Conservation (phyloP, 176 grass and related monocot genomes). For the Cenchrus americanus region DNA sequence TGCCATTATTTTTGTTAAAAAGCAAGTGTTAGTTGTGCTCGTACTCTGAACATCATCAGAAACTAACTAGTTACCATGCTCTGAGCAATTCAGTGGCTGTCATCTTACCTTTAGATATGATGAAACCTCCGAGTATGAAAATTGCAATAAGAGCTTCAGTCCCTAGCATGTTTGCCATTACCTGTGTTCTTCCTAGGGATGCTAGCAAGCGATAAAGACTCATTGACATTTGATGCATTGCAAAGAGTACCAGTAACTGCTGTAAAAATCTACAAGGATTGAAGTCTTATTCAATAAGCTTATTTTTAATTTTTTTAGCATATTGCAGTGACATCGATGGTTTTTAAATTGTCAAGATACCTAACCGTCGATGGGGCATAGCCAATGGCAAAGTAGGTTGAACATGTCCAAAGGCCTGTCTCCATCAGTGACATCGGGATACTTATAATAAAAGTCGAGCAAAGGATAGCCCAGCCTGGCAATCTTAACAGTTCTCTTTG, state of each 20-base stretch:
- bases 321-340: conserved; percentile 12
- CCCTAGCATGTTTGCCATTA: conserved; percentile 71
- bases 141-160: conserved; percentile 64
- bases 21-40: not conserved
- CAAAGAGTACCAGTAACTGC: conserved; percentile 73
- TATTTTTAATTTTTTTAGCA: conserved; percentile 7
- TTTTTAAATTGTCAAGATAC: conserved; percentile 35
- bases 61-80: not conserved
- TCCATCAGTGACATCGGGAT: conserved; percentile 82
- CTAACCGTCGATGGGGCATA: conserved; percentile 74
- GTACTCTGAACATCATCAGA: not conserved
- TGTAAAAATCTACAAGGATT: conserved; percentile 62
- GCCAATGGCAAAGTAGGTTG: conserved; percentile 84
- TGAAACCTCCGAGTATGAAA: conserved; percentile 71
- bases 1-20: not conserved
- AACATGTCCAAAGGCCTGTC: conserved; percentile 76
- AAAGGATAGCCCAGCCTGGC: conserved; percentile 85
- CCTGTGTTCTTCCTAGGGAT: conserved; percentile 79
- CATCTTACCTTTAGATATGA: conserved; percentile 81
- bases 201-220: conserved; percentile 80
- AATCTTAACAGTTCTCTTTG: conserved; percentile 76
- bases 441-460: conserved; percentile 69
- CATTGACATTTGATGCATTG: conserved; percentile 89
- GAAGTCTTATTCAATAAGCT: not conserved
- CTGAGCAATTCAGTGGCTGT: not conserved